phyloP scores from a whole-genome alignment of 2,329 filamentous ascomycete species.

The Huntiella abstrusa region DNA sequence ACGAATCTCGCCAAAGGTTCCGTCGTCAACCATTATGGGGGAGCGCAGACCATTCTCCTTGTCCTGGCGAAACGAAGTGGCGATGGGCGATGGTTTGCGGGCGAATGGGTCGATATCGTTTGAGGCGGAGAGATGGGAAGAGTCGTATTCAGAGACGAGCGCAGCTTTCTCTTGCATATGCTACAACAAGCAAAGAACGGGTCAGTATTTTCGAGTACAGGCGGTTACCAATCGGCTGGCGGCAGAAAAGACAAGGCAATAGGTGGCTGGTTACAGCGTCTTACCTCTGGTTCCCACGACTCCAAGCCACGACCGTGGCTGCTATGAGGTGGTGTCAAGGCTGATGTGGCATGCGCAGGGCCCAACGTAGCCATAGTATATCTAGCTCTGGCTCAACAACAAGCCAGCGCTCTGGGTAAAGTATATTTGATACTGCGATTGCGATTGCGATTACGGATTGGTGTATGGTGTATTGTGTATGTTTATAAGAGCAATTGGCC shows the following conservation, averaged over 20 bases:
- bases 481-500: not conserved
- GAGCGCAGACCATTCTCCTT: conserved; percentile 5
- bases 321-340: conserved; percentile 8
- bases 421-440: too few relatives aligned
- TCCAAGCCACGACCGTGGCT: conserved; percentile 6
- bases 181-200: not conserved
- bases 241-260: not conserved
- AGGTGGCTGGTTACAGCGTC: not conserved
- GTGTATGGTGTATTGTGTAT: not conserved
- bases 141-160: not conserved
- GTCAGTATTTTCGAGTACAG: not conserved
- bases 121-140: not conserved
- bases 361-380: conserved; percentile 6
- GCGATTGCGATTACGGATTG: not conserved
- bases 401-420: conserved; percentile 1
- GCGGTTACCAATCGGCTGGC: not conserved
- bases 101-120: not conserved
- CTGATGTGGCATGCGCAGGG: conserved; percentile 7
- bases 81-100: conserved; percentile 7
- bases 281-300: conserved; percentile 8
- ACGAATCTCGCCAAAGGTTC: conserved; percentile 6
- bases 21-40: conserved; percentile 8
- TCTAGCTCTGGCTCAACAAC: conserved; percentile 1
- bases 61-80: conserved; percentile 1
- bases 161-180: conserved; percentile 1